Conservation (phyloP, 768 basidiomycete genomes). For the Mycena epipterygia region DNA sequence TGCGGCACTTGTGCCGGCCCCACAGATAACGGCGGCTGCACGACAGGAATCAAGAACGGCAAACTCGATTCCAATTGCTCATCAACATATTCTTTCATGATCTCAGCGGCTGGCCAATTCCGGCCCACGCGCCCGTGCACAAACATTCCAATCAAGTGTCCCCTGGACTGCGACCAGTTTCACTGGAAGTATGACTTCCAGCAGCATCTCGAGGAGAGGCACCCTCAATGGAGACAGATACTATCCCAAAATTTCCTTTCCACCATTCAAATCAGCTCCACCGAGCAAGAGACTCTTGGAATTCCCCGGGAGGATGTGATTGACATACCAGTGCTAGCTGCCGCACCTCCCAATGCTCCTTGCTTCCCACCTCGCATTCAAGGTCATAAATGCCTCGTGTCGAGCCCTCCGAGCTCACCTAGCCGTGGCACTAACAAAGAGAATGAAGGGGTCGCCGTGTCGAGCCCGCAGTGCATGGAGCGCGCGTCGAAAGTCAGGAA, state of each 20-base stretch:
- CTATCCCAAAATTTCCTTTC: neutral
- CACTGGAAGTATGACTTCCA: slow-evolving; percentile 16
- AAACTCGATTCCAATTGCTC: neutral
- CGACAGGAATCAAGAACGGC: neutral
- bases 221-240: neutral
- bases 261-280: neutral
- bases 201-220: neutral
- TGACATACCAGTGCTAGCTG: neutral
- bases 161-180: neutral
- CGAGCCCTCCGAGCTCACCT: slow-evolving; percentile 8
- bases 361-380: slow-evolving; percentile 2
- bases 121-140: neutral
- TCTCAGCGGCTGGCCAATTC: neutral
- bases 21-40: neutral
- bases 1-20: neutral
- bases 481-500: slow-evolving; percentile 1
- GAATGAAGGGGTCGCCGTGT: neutral
- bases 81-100: neutral
- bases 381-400: slow-evolving; percentile 1
- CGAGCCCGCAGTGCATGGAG: neutral
- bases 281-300: neutral
- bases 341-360: neutral
- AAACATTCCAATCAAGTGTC: neutral
- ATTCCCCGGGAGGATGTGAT: neutral
- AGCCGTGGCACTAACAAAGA: slow-evolving; percentile 14